Evolutionary conservation across 805 yeast species (phyloP), one percentile per base, ranked within the genome.

Genomic region (Yarrowia deformans): DNA sequence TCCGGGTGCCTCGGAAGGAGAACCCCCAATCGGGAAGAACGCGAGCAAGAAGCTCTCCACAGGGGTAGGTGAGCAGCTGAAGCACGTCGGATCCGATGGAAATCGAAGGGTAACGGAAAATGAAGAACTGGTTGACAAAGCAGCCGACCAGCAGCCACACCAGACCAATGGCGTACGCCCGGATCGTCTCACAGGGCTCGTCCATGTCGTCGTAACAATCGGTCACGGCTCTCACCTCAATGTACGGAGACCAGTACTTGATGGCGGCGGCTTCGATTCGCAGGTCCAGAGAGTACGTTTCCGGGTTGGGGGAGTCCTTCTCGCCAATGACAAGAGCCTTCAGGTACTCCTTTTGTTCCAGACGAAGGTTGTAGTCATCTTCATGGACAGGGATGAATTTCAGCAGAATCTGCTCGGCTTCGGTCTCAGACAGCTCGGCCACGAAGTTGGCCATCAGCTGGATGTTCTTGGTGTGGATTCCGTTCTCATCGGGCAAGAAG

Each of bases 201-300:
- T 71, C 67, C 2, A 84, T 82, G 69, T 84, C 86, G 72, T 85
- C 88, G 56, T 71, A 77, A 1, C 85, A 82, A 45, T 82, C 84
- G 8, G 84, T 81, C n/a, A 88, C 84, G 29, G 90, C 85, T 76
- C 91, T 81, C 23, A 88, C 90, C 76, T 88, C 91, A 1, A 89
- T 86, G 74, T 87, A 88, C 13, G 90, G 90, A 32, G 87, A 84
- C 67, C 67, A 60, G 43, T 60, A 40, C 19, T 56, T 40, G 63
- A 56, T 56, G 23, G 48, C 42, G 8, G 63, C 63, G 16, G 63
- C 63, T n/a, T 56, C 63, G 37, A 40, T 40, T 56, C 63, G 19
- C 10, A 56, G 46, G n/a, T 56, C 63, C 46, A 40, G 0, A 7
- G 63, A 56, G 39, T 29, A 56, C 16, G 63, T 56, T 1, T 56